A percentile compares a stretch with the other conserved stretches of the same genome.
These are phyloP conservation scores for Achlya hypogyna DNA, from an alignment of 352 stramenopile species.

Conservation along the genomic window DNA sequence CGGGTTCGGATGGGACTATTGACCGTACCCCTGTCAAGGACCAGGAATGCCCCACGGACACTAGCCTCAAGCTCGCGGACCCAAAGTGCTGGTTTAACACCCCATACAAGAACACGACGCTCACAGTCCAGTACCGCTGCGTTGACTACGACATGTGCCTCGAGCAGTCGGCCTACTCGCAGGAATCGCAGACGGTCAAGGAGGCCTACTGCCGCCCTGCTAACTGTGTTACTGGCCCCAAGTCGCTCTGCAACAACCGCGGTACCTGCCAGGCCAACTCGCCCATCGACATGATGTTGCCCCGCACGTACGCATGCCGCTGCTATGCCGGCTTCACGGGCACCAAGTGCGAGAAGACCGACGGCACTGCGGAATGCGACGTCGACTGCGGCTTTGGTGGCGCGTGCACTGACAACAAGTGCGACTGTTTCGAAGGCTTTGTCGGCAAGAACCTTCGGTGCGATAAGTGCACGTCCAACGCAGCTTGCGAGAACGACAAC, in stretches of 20 bases:
- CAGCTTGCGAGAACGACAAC: constrained; percentile 45
- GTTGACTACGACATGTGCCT: constrained; percentile 20
- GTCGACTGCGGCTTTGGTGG: constrained; percentile 42
- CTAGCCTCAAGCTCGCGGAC: not conserved
- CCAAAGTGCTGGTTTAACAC: constrained; percentile 19
- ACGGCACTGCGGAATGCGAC: constrained; percentile 30
- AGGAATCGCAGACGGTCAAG: not conserved
- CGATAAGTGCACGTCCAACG: constrained; percentile 41
- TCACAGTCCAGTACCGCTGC: constrained; percentile 12
- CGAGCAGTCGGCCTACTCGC: not conserved
- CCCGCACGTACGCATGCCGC: constrained; percentile 41
- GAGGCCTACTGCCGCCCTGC: constrained; percentile 13
- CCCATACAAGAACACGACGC: not conserved
- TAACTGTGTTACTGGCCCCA: constrained; percentile 11
- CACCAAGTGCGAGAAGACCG: constrained; percentile 42
- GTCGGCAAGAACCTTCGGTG: constrained; percentile 42
- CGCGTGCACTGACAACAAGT: constrained; percentile 34
- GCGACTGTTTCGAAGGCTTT: constrained; percentile 36
- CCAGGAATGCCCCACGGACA: constrained; percentile 3
- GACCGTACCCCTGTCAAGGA: constrained; percentile 5
- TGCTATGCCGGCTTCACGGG: constrained; percentile 40
- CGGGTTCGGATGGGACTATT: not conserved
- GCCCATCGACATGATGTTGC: not conserved
- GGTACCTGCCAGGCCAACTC: constrained; percentile 42
- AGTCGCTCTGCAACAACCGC: constrained; percentile 37